phyloP scores from a whole-genome alignment of 2,329 filamentous ascomycete genomes.

The Mariannaea sp. region DNA sequence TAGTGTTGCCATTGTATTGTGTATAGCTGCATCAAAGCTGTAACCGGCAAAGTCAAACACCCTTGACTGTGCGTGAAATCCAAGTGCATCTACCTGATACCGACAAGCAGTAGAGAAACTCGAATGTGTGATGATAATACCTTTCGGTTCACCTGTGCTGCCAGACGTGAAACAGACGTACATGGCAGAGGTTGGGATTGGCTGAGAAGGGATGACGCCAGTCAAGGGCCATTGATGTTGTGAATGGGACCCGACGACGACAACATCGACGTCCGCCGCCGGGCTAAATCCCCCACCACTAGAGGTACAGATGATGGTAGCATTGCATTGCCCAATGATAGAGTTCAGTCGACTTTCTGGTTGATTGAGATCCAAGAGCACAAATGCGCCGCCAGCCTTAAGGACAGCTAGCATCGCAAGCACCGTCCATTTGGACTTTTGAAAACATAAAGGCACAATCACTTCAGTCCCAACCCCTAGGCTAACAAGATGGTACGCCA shows the following conservation, averaged over 20 bases:
- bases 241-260: too few species aligned
- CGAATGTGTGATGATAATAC: slow-evolving; percentile 1
- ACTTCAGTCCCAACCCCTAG: not conserved
- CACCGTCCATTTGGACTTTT: not conserved
- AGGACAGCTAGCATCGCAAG: not conserved
- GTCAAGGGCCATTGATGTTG: too few species aligned
- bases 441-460: not conserved
- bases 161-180: slow-evolving; percentile 4
- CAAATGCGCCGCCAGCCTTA: slow-evolving; percentile 4
- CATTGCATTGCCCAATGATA: not conserved
- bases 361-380: not conserved
- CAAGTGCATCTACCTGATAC: slow-evolving; percentile 3
- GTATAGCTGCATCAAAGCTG: slow-evolving; percentile 6
- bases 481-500: not conserved
- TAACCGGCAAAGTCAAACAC: slow-evolving; percentile 9
- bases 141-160: not conserved
- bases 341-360: not conserved
- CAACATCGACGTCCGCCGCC: too few species aligned
- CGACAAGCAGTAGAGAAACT: slow-evolving; percentile 1
- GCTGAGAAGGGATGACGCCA: not conserved
- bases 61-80: not conserved
- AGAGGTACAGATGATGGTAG: not conserved
- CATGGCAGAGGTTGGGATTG: not conserved
- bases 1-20: slow-evolving; percentile 4
- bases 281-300: too few species aligned